phyloP scores from a whole-genome alignment of 1,139 yeast species.

The Hyphopichia wangnamkhiaoensis region DNA sequence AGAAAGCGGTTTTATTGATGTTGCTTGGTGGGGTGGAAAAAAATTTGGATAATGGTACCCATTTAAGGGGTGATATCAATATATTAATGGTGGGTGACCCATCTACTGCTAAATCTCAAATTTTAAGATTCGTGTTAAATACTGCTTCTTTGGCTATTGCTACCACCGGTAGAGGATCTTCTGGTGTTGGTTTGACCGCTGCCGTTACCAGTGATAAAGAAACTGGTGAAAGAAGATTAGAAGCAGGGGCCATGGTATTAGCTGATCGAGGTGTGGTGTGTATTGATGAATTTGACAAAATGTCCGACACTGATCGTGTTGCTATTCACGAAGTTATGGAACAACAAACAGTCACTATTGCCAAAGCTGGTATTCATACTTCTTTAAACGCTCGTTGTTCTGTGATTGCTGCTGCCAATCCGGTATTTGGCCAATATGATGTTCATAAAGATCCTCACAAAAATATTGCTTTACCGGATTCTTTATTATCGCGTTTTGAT shows the following conservation, averaged over 20 bases:
- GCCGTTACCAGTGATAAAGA: slow-evolving; percentile 97
- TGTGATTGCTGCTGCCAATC: slow-evolving; percentile 98
- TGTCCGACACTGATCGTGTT: slow-evolving; percentile 95
- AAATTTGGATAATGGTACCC: slow-evolving; percentile 92
- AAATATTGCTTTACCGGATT: slow-evolving; percentile 95
- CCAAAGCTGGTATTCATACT: slow-evolving; percentile 98
- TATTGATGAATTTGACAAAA: slow-evolving; percentile 97
- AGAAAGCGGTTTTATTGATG: slow-evolving; percentile 89
- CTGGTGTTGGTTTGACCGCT: slow-evolving; percentile 99
- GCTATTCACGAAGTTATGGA: slow-evolving; percentile 99
- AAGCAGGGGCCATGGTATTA: slow-evolving; percentile 99
- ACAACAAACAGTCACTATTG: slow-evolving; percentile 97
- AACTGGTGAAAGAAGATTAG: slow-evolving; percentile 94
- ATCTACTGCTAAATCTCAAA: slow-evolving; percentile 96
- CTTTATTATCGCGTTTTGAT: slow-evolving; percentile 95
- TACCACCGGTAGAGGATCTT: slow-evolving; percentile 98
- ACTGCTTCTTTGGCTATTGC: slow-evolving; percentile 96
- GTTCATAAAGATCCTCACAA: slow-evolving; percentile 95
- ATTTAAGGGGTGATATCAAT: slow-evolving; percentile 96
- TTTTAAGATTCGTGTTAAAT: slow-evolving; percentile 87
- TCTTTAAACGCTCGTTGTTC: slow-evolving; percentile 96
- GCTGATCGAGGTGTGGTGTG: slow-evolving; percentile 98
- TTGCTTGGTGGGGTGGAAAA: slow-evolving; percentile 93
- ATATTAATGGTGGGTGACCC: slow-evolving; percentile 98
- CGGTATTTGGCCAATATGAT: slow-evolving; percentile 96